Evolutionary conservation across 805 yeast species (phyloP).

Genomic region (Lipomyces sp.): DNA sequence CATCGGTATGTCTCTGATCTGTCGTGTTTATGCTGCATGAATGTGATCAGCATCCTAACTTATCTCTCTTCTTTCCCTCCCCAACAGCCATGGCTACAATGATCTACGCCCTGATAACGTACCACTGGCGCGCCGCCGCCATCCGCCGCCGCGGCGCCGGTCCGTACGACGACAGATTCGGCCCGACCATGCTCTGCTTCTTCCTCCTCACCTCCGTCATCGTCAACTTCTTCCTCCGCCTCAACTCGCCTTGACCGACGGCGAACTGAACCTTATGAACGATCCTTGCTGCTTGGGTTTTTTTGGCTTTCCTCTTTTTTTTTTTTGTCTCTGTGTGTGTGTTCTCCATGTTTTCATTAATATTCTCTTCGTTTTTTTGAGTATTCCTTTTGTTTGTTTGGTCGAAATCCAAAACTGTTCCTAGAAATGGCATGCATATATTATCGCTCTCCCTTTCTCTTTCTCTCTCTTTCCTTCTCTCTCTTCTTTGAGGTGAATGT

Average conservation of each 20-base stretch:
- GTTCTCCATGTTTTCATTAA: no score
- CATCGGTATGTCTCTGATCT: constrained; percentile 40
- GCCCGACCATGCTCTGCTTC: constrained; percentile 96
- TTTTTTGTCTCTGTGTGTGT: no score
- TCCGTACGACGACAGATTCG: constrained; percentile 98
- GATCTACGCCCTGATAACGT: constrained; percentile 91
- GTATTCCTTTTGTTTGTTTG: no score
- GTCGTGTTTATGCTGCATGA: not conserved
- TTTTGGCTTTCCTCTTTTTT: not conserved
- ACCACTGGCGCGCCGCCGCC: constrained; percentile 99
- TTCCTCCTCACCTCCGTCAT: constrained; percentile 90
- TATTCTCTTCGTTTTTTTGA: no score
- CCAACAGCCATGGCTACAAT: constrained; percentile 95
- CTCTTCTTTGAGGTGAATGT: no score
- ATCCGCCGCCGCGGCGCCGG: constrained; percentile 97
- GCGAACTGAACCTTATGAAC: no score
- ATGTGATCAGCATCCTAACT: not conserved
- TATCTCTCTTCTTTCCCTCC: not conserved
- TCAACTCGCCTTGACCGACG: constrained; percentile 50
- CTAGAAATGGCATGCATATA: no score
- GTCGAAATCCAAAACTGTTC: no score
- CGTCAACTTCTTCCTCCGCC: constrained; percentile 84
- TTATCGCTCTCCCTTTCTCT: no score
- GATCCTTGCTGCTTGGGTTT: constrained; percentile 88
- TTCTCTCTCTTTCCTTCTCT: no score